Evolutionary conservation across 2,329 filamentous ascomycete species (phyloP).

Genomic region (Aspergillus fischeri): DNA sequence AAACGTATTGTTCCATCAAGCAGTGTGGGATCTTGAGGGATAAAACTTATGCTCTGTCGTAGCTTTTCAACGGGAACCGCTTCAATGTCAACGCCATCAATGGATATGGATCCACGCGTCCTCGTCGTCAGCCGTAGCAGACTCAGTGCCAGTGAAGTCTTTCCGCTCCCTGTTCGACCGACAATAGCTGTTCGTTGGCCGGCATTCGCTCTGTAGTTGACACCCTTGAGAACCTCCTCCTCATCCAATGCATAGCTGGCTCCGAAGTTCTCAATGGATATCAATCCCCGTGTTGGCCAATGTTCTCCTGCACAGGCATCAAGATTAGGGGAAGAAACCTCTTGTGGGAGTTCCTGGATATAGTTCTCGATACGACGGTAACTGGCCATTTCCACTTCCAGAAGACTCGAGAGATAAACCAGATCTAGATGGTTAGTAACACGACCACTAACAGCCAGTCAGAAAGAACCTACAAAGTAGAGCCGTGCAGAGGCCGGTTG

Average conservation of each 20-base stretch:
- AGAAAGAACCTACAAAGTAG: conserved; percentile 4
- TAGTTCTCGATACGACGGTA: conserved; percentile 71
- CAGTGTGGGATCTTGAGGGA: conserved; percentile 64
- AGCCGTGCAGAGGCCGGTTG: conserved; percentile 8
- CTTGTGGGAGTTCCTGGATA: conserved; percentile 60
- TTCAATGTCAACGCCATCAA: conserved; percentile 70
- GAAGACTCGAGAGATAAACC: conserved; percentile 9
- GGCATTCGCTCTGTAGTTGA: conserved; percentile 60
- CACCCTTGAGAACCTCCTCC: conserved; percentile 62
- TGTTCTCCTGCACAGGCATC: conserved; percentile 51
- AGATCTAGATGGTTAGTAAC: conserved; percentile 3
- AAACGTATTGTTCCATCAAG: conserved; percentile 26
- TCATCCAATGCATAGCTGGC: conserved; percentile 66
- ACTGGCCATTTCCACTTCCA: conserved; percentile 71
- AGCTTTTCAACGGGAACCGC: conserved; percentile 64
- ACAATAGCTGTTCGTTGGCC: conserved; percentile 68
- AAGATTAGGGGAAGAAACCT: conserved; percentile 21
- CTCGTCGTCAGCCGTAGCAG: conserved; percentile 71
- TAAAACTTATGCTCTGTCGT: conserved; percentile 67
- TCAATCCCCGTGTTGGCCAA: conserved; percentile 67
- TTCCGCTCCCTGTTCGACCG: conserved; percentile 69
- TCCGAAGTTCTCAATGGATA: conserved; percentile 65
- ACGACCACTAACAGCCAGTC: too few species aligned
- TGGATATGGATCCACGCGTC: conserved; percentile 57
- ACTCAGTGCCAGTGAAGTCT: conserved; percentile 67